Base-by-base conservation (phyloP, 2,329 filamentous ascomycete genomes). In the Penicillium sp. region DNA sequence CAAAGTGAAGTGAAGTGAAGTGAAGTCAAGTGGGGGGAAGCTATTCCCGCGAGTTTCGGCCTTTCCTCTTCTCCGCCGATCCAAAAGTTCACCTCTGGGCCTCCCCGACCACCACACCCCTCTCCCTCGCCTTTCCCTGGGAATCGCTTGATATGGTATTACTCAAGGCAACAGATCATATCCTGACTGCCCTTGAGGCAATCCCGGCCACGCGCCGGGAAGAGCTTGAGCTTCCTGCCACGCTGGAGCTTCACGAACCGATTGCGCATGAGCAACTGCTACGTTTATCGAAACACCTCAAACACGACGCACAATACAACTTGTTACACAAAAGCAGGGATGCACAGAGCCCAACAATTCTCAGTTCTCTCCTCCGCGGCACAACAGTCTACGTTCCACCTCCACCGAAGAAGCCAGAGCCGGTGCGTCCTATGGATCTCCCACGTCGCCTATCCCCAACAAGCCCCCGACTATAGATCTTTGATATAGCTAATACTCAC, bases 321-420 rank as follows among this genome's bases (percentile, higher is more conserved):
- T 26, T 52, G 5, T 50, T 44, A 33, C 50, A 57, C 1, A 29
- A 33, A 9, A 43, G 8, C 8, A 48, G 42, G 10, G 21, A 42
- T 11, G 14, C 18, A 3, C 42, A 37, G 8, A 45, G 24, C 4
- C 51, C 46, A 7, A 59, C 75, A 54, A 84, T 80, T 14, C 80
- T 97, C 11, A 88, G 93, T 62, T 68, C 76, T 29, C 82, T 97
- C 28, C 80, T 97, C 9, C 83, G 79, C 52, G 90, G 91, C 42
- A 85, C 91, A 23, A 81, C 70, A 50, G 77, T 95, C 59, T 95
- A 95, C 72, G 74, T 86, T 9, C 84, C 90, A n/a, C 91, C 92
- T n/a, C 88, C 90, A 13, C 83, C 87, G 5, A 86, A 88, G 4
- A 96, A 92, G 69, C 83, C 86, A 2, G 87, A 92, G 68, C 89